Base-by-base conservation (phyloP, 345 rosid species). In the Pugionium dolabratum region DNA sequence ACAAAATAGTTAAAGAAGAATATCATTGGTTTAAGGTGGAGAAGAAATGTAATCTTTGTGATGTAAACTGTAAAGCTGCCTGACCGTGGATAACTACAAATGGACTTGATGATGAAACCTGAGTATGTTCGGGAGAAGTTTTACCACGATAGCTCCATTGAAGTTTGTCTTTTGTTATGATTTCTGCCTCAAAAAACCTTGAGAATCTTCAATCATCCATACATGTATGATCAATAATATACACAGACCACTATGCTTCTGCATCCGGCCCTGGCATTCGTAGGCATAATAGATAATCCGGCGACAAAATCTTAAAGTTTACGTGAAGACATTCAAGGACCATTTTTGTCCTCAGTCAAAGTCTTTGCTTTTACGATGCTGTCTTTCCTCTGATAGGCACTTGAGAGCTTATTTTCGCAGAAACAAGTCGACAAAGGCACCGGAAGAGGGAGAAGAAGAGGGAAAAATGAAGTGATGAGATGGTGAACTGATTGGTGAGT, bases 291-390 rank as follows among this genome's bases (percentile, higher is more conserved):
- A 41, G 40, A 37, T 10, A 73, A 78, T 32, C 53, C 42, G 0
- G 63, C 1, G 84, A 69, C 6, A 39, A 39, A 4, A 71, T 74
- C 45, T 78, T 78, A 2, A 73, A 40, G 79, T 78, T 9, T 80
- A 47, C 5, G 54, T 80, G 10, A 80, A 69, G 68, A 76, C 82
- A 46, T 31, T 64, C 65, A 58, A 64, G 7, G 84, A 83, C 53
- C 55, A 59, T 28, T 1, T 73, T 59, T 11, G 18, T 18, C 18
- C 81, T 89, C 96, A 7, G 78, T 51, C 47, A 79, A 60, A 75
- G 85, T 79, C 75, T 91, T 89, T 47, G 74, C 67, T 51, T 74
- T 78, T 30, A 77, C 83, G 25, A 79, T 62, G 53, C 79, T 72
- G 67, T 79, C 77, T 50, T 79, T 18, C 18, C 18, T 18, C 18